Conservation (phyloP, 2,329 filamentous ascomycete species). For the Plectosphaerella sp. region DNA sequence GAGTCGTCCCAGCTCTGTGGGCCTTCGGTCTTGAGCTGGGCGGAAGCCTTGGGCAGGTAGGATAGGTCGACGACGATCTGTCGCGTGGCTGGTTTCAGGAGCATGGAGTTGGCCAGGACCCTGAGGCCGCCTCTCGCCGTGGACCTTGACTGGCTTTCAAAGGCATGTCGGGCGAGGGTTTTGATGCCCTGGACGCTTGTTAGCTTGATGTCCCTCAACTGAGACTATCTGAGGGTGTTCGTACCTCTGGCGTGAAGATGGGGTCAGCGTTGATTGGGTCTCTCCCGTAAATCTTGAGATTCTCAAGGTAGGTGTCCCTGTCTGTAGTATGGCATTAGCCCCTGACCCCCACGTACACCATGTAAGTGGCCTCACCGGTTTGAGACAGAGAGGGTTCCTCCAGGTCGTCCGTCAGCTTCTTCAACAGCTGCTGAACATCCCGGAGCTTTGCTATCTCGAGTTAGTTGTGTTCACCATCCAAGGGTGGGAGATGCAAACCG, state of each 20-base stretch:
- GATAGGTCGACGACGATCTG: constrained; percentile 70
- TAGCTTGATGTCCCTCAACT: constrained; percentile 1
- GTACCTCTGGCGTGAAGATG: constrained; percentile 77
- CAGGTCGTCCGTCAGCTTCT: constrained; percentile 58
- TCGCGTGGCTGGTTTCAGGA: constrained; percentile 63
- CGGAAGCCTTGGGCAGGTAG: constrained; percentile 63
- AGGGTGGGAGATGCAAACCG: constrained; percentile 6
- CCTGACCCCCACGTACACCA: not conserved
- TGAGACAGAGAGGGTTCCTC: constrained; percentile 49
- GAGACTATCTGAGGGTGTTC: constrained; percentile 12
- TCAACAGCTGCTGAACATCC: constrained; percentile 62
- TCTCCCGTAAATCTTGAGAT: constrained; percentile 76
- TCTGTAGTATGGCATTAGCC: constrained; percentile 37
- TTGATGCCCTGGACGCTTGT: constrained; percentile 60
- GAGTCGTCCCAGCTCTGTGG: constrained; percentile 67
- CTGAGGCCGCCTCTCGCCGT: constrained; percentile 73
- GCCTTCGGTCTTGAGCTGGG: constrained; percentile 62
- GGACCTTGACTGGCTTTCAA: constrained; percentile 57
- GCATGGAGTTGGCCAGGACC: constrained; percentile 79
- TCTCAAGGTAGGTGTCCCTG: constrained; percentile 54
- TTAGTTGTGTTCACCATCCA: constrained; percentile 11
- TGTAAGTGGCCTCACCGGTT: not conserved
- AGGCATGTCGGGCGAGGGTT: constrained; percentile 67
- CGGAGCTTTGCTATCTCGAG: constrained; percentile 55
- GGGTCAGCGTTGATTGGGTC: constrained; percentile 68